Conservation (phyloP, 2,329 filamentous ascomycete genomes). For the Cladosporium sp. region DNA sequence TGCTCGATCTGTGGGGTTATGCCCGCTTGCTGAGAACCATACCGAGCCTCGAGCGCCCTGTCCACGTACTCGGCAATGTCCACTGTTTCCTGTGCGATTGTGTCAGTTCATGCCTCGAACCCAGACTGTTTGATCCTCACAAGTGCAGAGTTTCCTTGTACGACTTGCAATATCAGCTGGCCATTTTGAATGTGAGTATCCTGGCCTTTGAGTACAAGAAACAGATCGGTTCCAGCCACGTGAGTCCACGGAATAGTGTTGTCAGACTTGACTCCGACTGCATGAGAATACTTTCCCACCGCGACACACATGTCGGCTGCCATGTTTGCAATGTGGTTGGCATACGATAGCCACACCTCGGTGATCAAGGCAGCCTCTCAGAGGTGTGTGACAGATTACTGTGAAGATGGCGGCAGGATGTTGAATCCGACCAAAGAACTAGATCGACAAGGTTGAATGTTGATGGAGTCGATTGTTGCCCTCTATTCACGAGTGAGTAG, state of each 20-base stretch:
- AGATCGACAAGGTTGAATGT: neutral
- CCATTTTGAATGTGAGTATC: constrained; percentile 24
- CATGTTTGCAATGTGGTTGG: constrained; percentile 20
- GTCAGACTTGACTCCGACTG: constrained; percentile 36
- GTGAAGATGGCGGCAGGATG: neutral
- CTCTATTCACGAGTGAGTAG: neutral
- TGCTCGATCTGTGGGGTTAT: constrained; percentile 41
- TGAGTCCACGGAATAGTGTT: constrained; percentile 42
- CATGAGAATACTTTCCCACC: constrained; percentile 37
- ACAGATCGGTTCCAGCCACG: constrained; percentile 34
- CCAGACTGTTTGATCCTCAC: constrained; percentile 32
- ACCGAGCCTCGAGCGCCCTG: constrained; percentile 24
- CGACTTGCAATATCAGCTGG: constrained; percentile 40
- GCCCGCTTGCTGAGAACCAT: constrained; percentile 29
- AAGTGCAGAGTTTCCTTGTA: constrained; percentile 45
- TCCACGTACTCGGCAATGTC: constrained; percentile 35
- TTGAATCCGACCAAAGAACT: constrained; percentile 6
- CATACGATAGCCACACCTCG: neutral
- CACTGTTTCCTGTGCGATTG: constrained; percentile 33
- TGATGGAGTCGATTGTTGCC: neutral
- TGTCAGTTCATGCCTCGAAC: constrained; percentile 11
- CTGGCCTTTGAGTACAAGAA: constrained; percentile 27
- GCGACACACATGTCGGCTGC: constrained; percentile 33
- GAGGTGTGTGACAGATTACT: too few species aligned
- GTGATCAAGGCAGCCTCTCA: neutral